Percentiles rank a stretch among this genome's conserved stretches.
Evolutionary conservation across 2,329 filamentous ascomycete species (phyloP).

Genomic region (Aurifilum marmelostoma): DNA sequence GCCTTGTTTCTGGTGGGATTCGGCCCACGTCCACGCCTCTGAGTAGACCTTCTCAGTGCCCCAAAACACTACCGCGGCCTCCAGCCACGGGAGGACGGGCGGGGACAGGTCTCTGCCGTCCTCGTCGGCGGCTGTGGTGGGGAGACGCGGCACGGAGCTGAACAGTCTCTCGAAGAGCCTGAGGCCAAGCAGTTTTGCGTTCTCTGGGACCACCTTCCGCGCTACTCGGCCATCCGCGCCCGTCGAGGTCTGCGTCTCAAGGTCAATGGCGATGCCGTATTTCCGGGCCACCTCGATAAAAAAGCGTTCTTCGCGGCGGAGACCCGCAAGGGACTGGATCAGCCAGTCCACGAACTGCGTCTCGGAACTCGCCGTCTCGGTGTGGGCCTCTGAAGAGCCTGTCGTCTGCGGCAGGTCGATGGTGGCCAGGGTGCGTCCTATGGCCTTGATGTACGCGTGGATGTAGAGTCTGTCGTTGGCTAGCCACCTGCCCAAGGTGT

Average conservation of each 20-base stretch:
- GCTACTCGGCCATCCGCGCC: slow-evolving; percentile 12
- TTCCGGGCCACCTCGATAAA: slow-evolving; percentile 66
- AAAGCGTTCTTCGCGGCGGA: slow-evolving; percentile 68
- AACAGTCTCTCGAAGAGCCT: slow-evolving; percentile 51
- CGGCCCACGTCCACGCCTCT: slow-evolving; percentile 60
- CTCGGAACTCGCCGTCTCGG: slow-evolving; percentile 42
- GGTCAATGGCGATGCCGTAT: slow-evolving; percentile 59
- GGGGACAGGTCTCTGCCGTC: slow-evolving; percentile 28
- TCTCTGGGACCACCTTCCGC: slow-evolving; percentile 35
- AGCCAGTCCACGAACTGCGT: slow-evolving; percentile 65
- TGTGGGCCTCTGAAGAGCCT: slow-evolving; percentile 24
- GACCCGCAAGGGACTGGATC: slow-evolving; percentile 66
- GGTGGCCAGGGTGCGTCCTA: slow-evolving; percentile 65
- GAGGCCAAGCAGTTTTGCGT: slow-evolving; percentile 45
- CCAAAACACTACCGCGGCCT: slow-evolving; percentile 75
- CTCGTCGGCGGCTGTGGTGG: slow-evolving; percentile 46
- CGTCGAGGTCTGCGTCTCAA: slow-evolving; percentile 32
- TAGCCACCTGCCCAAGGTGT: slow-evolving; percentile 66
- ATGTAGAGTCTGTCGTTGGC: slow-evolving; percentile 73
- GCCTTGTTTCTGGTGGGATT: slow-evolving; percentile 38
- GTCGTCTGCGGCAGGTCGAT: slow-evolving; percentile 54
- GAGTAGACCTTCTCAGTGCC: slow-evolving; percentile 71
- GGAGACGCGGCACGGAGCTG: slow-evolving; percentile 45
- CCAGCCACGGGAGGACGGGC: slow-evolving; percentile 54
- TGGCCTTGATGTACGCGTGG: slow-evolving; percentile 69